phyloP scores from a whole-genome alignment of 176 grass and related monocot genomes.

The Oryza meyeriana region DNA sequence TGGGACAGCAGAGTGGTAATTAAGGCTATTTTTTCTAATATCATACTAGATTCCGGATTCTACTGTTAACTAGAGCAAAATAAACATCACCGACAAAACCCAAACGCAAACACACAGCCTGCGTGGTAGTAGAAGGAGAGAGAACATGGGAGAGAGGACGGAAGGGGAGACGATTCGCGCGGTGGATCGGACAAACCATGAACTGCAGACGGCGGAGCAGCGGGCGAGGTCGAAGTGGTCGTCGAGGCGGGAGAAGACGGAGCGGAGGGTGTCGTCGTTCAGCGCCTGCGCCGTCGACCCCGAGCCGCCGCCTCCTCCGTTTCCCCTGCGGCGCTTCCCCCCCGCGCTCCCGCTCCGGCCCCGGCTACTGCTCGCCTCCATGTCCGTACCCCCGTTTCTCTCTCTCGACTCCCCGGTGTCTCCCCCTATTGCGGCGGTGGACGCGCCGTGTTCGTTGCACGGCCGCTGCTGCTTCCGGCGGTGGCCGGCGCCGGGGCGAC shows the following conservation, averaged over 20 bases:
- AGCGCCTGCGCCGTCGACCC: slow-evolving; percentile 39
- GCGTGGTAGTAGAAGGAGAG: background rate
- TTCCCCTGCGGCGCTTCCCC: slow-evolving; percentile 18
- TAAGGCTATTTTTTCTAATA: background rate
- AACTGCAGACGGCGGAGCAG: slow-evolving; percentile 83
- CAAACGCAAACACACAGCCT: background rate
- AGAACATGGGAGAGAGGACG: background rate
- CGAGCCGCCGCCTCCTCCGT: background rate
- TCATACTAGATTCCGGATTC: background rate
- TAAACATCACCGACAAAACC: background rate
- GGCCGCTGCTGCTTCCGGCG: no score
- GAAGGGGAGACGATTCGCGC: background rate
- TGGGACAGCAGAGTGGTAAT: background rate
- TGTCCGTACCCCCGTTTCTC: background rate
- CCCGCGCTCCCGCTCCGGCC: background rate
- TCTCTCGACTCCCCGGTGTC: no score
- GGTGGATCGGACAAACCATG: slow-evolving; percentile 51
- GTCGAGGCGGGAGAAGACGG: slow-evolving; percentile 64
- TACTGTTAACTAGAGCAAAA: background rate
- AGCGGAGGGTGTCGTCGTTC: slow-evolving; percentile 61
- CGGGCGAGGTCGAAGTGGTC: slow-evolving; percentile 88
- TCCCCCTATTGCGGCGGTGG: no score
- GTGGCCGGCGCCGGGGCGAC: background rate
- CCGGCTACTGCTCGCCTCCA: slow-evolving; percentile 52
- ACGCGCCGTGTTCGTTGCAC: no score